Percentiles rank a stretch among this genome's conserved stretches.
Evolutionary conservation across 2,329 filamentous ascomycete species (phyloP).

Genomic region (Aspergillus candidus): DNA sequence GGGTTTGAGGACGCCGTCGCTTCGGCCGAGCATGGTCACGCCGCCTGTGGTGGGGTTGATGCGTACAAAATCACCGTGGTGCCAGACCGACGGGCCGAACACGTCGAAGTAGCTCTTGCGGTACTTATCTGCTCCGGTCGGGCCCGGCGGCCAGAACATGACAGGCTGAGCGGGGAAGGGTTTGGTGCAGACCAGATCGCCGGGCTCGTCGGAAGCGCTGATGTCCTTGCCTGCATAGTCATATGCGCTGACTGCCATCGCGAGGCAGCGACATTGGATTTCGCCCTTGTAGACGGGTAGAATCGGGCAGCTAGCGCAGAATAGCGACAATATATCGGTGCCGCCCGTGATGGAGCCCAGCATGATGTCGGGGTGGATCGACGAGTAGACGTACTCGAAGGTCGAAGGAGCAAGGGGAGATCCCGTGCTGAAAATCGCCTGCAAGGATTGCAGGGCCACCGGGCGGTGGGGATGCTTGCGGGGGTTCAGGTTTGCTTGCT

Average conservation of each 20-base stretch:
- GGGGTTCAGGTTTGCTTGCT: conserved; percentile 66
- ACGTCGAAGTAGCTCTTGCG: conserved; percentile 78
- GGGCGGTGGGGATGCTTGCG: conserved; percentile 42
- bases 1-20: conserved; percentile 89
- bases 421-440: conserved; percentile 89
- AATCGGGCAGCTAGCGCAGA: conserved; percentile 75
- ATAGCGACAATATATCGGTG: conserved; percentile 93
- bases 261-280: conserved; percentile 70
- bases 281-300: conserved; percentile 67
- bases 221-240: conserved; percentile 55
- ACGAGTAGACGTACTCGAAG: conserved; percentile 80
- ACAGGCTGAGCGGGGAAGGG: conserved; percentile 90
- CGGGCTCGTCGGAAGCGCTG: conserved; percentile 60
- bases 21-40: conserved; percentile 83
- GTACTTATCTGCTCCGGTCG: conserved; percentile 69
- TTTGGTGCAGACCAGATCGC: conserved; percentile 78
- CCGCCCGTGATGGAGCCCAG: conserved; percentile 91
- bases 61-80: conserved; percentile 87
- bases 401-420: conserved; percentile 89
- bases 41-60: conserved; percentile 67
- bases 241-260: conserved; percentile 63
- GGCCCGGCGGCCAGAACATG: conserved; percentile 69
- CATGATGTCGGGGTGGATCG: conserved; percentile 74
- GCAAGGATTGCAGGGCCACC: conserved; percentile 48
- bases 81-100: conserved; percentile 67